These are phyloP conservation scores for Aspergillus affinis DNA, from an alignment of 495 filamentous ascomycete genomes.

Conservation along the genomic window DNA sequence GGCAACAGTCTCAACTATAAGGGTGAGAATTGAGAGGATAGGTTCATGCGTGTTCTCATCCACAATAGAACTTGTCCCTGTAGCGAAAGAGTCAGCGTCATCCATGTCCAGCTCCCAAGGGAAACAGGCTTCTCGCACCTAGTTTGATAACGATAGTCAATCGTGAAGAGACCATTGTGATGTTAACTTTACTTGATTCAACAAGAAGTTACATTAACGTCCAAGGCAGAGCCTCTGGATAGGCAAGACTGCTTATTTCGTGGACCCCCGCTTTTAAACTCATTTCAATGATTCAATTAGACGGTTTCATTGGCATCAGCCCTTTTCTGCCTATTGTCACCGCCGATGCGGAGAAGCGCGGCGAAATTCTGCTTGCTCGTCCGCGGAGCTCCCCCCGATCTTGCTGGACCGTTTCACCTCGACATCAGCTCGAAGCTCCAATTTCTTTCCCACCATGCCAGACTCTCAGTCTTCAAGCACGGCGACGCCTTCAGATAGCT, in stretches of 20 bases:
- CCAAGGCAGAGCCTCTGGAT: not conserved
- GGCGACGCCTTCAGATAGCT: slow-evolving; percentile 20
- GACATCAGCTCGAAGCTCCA: not conserved
- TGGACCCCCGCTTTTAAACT: not conserved
- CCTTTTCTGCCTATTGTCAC: slow-evolving; percentile 33
- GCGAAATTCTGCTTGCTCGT: slow-evolving; percentile 14
- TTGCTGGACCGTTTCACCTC: not conserved
- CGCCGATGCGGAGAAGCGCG: slow-evolving; percentile 35
- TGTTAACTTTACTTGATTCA: not conserved
- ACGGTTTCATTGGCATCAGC: not conserved
- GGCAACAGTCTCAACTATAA: slow-evolving; percentile 91
- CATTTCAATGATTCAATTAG: not conserved
- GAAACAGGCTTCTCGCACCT: slow-evolving; percentile 56
- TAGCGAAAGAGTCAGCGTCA: slow-evolving; percentile 16
- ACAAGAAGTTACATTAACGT: not conserved
- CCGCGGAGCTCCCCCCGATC: not conserved
- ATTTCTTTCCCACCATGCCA: slow-evolving; percentile 28
- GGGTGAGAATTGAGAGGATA: slow-evolving; percentile 82
- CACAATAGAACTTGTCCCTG: slow-evolving; percentile 96
- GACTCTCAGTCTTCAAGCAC: slow-evolving; percentile 30
- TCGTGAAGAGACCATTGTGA: slow-evolving; percentile 32
- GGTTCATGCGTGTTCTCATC: slow-evolving; percentile 97
- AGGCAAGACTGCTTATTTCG: not conserved
- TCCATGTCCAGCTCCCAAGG: slow-evolving; percentile 8
- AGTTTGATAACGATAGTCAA: slow-evolving; percentile 91